Base-by-base conservation (phyloP, 1,284 basidiomycete species). In the Ceratobasidium sp. region DNA sequence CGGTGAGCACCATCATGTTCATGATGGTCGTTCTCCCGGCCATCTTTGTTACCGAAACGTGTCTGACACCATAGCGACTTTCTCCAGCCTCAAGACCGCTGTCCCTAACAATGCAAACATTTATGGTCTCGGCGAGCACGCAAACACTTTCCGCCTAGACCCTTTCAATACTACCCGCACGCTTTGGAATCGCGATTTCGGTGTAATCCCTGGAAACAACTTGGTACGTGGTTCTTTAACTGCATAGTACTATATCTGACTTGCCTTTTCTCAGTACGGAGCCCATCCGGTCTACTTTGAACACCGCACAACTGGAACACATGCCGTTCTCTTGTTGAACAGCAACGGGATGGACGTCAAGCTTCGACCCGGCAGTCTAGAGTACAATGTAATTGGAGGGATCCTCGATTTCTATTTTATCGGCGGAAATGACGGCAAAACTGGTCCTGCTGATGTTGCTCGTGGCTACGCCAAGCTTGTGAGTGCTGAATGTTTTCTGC, bases 111-210 rank as follows among this genome's bases (percentile, higher is more conserved):
- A 85, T 45, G 86, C 91, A 48, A 91, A 93, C 79, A 85, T 93
- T 71, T 93, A 92, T 76, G 92, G 92, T 1, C 84, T 93, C 3
- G 92, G 91, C 23, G 91, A 93, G 78, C 88, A 90, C 78, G 88
- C 89, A 5, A 86, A 90, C 72, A 77, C 85, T 0, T 91, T 91
- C 84, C 85, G 86, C 28, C 84, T 92, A 18, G 82, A 88, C 32
- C 84, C 85, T 0, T 80, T 85, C 74, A 88, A 89, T 77, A 86
- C 85, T 45, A 89, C 88, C 1, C 84, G 88, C 34, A 90, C 90
- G 0, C 76, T 91, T 32, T 91, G 89, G 88, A 87, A 86, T 34
- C 85, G 90, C 69, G 89, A 92, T 77, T 84, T 88, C 6, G 85
- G 86, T 41, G 80, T 89, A n/a, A 3, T 57, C 10, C 69, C 46